A percentile compares a stretch with the other conserved stretches of the same genome.
These are phyloP conservation scores for Penicillium brevicompactum DNA, from an alignment of 2,329 filamentous ascomycete genomes.

Conservation along the genomic window DNA sequence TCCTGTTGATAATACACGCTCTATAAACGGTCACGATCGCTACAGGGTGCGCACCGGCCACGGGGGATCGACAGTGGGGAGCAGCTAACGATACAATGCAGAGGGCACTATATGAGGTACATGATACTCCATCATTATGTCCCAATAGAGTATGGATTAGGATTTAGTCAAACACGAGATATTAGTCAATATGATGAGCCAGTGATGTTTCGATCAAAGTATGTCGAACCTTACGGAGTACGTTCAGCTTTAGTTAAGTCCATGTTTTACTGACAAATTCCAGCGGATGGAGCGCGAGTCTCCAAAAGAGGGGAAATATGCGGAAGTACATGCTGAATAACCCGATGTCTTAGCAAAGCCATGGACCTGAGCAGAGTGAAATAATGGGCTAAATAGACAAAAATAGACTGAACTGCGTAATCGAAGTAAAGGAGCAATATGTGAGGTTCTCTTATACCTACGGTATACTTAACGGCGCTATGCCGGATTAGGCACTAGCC, in stretches of 20 bases:
- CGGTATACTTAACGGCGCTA: neutral
- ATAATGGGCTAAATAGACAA: neutral
- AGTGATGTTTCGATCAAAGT: neutral
- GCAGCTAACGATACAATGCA: neutral
- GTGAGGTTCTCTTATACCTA: neutral
- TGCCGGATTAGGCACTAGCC: conserved; percentile 1
- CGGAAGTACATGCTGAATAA: neutral
- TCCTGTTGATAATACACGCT: neutral
- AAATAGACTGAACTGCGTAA: neutral
- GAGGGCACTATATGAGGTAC: conserved; percentile 1
- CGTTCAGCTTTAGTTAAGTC: neutral
- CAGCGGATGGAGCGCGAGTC: conserved; percentile 19
- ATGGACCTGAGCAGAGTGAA: neutral
- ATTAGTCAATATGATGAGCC: neutral
- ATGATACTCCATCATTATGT: neutral
- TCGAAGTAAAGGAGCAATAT: neutral
- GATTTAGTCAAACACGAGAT: neutral
- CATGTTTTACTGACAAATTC: conserved; percentile 2
- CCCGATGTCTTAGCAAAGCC: too few relatives aligned
- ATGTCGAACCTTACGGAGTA: neutral
- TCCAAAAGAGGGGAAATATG: neutral
- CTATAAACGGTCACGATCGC: conserved; percentile 16
- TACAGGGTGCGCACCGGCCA: conserved; percentile 25
- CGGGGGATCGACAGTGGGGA: conserved; percentile 13
- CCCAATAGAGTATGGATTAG: conserved; percentile 5